Conservation (phyloP, 371 early-diverging fungal species). For the Funneliformis caledonium region DNA sequence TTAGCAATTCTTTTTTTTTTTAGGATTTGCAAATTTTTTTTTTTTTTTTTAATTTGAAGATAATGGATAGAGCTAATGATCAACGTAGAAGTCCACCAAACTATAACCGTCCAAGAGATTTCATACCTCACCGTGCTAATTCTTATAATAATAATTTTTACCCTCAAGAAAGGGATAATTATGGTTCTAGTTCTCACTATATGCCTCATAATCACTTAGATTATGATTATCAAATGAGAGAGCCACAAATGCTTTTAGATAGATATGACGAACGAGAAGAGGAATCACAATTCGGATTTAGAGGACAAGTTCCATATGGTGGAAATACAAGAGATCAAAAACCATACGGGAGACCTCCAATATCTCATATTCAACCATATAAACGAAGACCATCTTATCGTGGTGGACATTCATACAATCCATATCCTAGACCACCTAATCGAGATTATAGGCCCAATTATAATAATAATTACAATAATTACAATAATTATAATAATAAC, state of each 20-base stretch:
- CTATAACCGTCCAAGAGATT: constrained; percentile 19
- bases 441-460: neutral
- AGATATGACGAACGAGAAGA: constrained; percentile 28
- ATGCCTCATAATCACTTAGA: neutral
- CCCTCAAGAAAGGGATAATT: constrained; percentile 14
- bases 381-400: constrained; percentile 32
- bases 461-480: neutral
- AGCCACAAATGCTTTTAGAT: neutral
- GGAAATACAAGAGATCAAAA: constrained; percentile 20
- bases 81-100: constrained; percentile 25
- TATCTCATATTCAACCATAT: constrained; percentile 7
- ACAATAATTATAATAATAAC: too few relatives aligned
- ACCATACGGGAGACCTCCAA: constrained; percentile 15
- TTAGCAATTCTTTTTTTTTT: too few relatives aligned
- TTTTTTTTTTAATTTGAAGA: neutral
- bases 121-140: constrained; percentile 3
- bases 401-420: neutral
- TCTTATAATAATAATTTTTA: neutral
- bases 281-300: constrained; percentile 8
- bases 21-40: too few relatives aligned
- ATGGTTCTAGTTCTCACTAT: constrained; percentile 24
- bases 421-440: constrained; percentile 15
- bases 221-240: constrained; percentile 10
- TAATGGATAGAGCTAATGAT: constrained; percentile 27
- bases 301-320: constrained; percentile 30